Evolutionary conservation across 805 yeast genomes (phyloP), one percentile per base, ranked within the genome.

Genomic region (Middelhovenomyces tepae): DNA sequence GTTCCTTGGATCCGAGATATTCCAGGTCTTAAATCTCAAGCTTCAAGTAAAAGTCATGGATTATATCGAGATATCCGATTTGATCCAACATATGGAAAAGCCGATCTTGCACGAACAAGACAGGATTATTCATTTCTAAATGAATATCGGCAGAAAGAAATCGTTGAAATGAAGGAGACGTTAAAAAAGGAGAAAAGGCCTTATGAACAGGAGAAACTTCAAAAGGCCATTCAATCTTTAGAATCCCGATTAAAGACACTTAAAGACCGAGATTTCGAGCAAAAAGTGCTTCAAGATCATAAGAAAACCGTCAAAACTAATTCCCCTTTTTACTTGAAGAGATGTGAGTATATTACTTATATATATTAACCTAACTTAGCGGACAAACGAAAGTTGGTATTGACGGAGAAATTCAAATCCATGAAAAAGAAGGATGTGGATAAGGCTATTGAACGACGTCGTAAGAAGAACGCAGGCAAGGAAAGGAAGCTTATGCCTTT

Each of bases 31-130:
- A 40, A 42, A 19, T 44, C 32, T 19, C 32, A 37, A 16, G 31
- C 32, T n/a, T 24, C 28, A 5, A 55, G 43, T 52, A 58, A 36
- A 47, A 55, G 32, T 47, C 20, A 55, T 10, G 63, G 62, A 10
- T 57, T 78, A 18, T 78, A 80, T 52, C 69, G 73, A 31, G 98
- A 91, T 60, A 78, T 93, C 21, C 67, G 98, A 45, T 91, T 91
- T 54, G 95, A 91, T 56, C 71, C 89, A 2, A 86, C 95, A 0
- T 74, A 75, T 42, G 97, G 97, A 37, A 79, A 75, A 46, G 83
- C 91, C 1, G 89, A 87, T 52, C 59, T 71, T 38, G 60, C 65
- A 20, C 65, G 67, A 38, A 71, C 82, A 11, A 66, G 96, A 39
- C 72, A 75, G 48, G 78, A 89, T 49, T 91, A 91, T 60, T 69